phyloP scores from a whole-genome alignment of 352 stramenopile species.

The Phytophthora multivora region DNA sequence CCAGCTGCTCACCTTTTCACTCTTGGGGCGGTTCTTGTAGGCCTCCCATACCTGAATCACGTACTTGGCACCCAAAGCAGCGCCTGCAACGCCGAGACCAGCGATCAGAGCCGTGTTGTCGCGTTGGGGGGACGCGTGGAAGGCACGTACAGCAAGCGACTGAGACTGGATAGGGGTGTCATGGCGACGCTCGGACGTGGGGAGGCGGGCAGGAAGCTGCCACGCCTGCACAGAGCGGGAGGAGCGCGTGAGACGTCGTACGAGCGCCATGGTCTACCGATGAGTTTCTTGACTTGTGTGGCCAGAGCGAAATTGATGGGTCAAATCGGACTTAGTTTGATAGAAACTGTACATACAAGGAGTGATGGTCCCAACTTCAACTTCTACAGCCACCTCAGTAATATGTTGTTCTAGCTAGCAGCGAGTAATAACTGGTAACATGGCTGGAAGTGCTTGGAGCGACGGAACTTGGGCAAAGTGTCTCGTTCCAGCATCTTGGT shows the following conservation, averaged over 20 bases:
- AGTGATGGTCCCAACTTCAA: constrained; percentile 2
- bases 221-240: constrained; percentile 23
- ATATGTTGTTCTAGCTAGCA: constrained; percentile 11
- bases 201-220: constrained; percentile 4
- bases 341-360: neutral
- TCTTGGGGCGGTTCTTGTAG: constrained; percentile 80
- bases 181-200: neutral
- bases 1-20: constrained; percentile 60
- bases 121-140: constrained; percentile 71
- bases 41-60: constrained; percentile 73
- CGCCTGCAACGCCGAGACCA: constrained; percentile 69
- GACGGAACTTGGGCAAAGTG: constrained; percentile 73
- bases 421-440: constrained; percentile 45
- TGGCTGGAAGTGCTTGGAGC: constrained; percentile 66
- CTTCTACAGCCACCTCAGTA: no score
- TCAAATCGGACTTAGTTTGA: constrained; percentile 6
- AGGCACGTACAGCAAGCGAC: constrained; percentile 37
- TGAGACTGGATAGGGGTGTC: constrained; percentile 5
- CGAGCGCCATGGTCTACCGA: constrained; percentile 26
- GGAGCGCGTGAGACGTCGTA: constrained; percentile 34
- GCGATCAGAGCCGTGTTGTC: constrained; percentile 67
- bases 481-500: constrained; percentile 81
- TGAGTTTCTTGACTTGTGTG: neutral
- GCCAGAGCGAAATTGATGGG: neutral
- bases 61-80: constrained; percentile 81